Conservation (phyloP, 805 yeast species). For the Candida methanosorbosa region DNA sequence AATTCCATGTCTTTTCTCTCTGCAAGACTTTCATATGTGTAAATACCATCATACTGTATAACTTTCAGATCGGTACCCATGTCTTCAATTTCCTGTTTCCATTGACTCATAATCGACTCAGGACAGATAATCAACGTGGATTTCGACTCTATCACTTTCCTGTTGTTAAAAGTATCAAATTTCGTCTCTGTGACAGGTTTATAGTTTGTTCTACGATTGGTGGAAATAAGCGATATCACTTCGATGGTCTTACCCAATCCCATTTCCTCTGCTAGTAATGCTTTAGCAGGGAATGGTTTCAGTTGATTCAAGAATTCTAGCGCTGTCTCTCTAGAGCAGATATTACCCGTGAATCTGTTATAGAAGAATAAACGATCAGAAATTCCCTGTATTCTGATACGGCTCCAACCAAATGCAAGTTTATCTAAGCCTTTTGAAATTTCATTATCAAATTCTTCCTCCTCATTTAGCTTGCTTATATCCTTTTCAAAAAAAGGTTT, state of each 20-base stretch:
- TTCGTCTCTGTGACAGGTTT: conserved; percentile 12
- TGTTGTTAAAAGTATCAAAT: conserved; percentile 31
- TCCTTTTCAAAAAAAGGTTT: conserved; percentile 12
- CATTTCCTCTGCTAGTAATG: conserved; percentile 90
- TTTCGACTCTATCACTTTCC: conserved; percentile 41
- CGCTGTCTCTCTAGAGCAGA: conserved; percentile 27
- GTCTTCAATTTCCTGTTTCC: conserved; percentile 66
- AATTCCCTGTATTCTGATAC: conserved; percentile 9
- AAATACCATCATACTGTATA: conserved; percentile 54
- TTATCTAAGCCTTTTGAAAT: conserved; percentile 27
- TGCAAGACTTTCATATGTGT: conserved; percentile 23
- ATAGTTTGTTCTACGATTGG: conserved; percentile 44
- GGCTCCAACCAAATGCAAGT: conserved; percentile 47
- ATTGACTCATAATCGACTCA: conserved; percentile 71
- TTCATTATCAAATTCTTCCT: conserved; percentile 8
- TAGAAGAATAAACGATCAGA: conserved; percentile 27
- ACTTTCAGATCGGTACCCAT: conserved; percentile 55
- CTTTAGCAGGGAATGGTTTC: conserved; percentile 33
- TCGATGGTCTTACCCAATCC: conserved; percentile 96
- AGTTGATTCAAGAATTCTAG: conserved; percentile 13
- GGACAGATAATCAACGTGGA: conserved; percentile 86
- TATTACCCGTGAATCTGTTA: conserved; percentile 42
- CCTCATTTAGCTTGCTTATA: conserved; percentile 1
- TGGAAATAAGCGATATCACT: conserved; percentile 51
- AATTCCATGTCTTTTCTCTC: conserved; percentile 13